Base-by-base conservation (phyloP, 1,284 basidiomycete species). In the Puccinia horiana region DNA sequence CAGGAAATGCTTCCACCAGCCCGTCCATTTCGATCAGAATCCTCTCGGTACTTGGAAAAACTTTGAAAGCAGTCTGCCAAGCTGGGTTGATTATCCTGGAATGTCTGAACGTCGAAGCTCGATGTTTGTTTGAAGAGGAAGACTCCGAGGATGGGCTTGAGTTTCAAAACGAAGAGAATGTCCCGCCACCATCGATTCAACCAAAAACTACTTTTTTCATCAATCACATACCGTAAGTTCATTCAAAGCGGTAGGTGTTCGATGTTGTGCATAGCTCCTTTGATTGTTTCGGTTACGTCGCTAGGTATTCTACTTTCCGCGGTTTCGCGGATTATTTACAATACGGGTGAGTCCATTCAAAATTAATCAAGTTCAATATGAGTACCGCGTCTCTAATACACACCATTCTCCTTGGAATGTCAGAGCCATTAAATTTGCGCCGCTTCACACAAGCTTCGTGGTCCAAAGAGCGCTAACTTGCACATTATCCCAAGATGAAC, bases 361-460 rank as follows among this genome's bases (percentile, higher is more conserved):
- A 3, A 2, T 56, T 52, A 12, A 16, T 54, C 44, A 6, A 74
- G 5, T 11, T 18, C 11, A 2, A 9, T 9, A 32, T 56, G 26
- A 12, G 20, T 26, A 2, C 12, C 32, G 26, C 16, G 26, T n/a
- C 6, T 63, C 42, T 77, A 44, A 29, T 44, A 1, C 1, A 58
- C n/a, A n/a, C n/a, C n/a, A 26, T 61, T 58, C 23, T 44, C 16
- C 0, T 63, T 18, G 20, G 11, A 16, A 37, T 37, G 40, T 40
- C n/a, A 77, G 76, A n/a, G 40, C 40, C n/a, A 63, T 77, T 26
- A 77, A 35, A 20, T 63, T 77, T 63, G 54, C 58, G n/a, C 76
- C 76, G 18, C 58, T 77, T 18, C n/a, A 42, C 35, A 65, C 76
- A 65, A 65, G 4, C 26, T 77, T 77, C 32, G 76, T 63, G 35